Percentiles rank a stretch among this genome's conserved stretches.
Evolutionary conservation across 352 stramenopile genomes (phyloP).

Genomic region (Phytophthora sp.): DNA sequence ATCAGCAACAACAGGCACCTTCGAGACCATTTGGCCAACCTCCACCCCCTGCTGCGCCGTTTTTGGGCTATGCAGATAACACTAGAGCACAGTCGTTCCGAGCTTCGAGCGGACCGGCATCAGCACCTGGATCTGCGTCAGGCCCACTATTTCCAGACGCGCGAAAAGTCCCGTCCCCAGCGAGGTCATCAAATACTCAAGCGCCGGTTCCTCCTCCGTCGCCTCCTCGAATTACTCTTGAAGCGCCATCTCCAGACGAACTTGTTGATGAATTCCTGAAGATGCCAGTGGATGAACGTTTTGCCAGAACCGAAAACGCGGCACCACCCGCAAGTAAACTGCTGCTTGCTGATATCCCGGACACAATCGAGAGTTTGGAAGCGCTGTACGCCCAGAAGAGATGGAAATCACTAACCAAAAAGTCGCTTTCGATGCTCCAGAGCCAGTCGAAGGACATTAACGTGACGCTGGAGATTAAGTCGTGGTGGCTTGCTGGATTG

Average conservation of each 20-base stretch:
- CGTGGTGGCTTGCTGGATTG: conserved; percentile 80
- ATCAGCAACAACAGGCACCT: conserved; percentile 20
- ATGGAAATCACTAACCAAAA: conserved; percentile 80
- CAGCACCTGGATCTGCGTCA: conserved; percentile 18
- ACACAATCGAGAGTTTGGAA: conserved; percentile 61
- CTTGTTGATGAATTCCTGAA: conserved; percentile 75
- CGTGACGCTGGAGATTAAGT: conserved; percentile 74
- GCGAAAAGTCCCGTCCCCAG: conserved; percentile 19
- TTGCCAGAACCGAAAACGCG: conserved; percentile 18
- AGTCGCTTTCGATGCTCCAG: conserved; percentile 76
- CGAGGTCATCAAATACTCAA: conserved; percentile 17
- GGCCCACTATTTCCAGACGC: conserved; percentile 17
- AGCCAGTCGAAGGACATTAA: conserved; percentile 51
- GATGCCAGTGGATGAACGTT: conserved; percentile 49
- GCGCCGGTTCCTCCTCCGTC: conserved; percentile 15
- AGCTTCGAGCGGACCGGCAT: conserved; percentile 1
- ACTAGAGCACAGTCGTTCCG: conserved; percentile 53
- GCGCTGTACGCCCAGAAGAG: conserved; percentile 67
- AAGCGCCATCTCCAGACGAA: conserved; percentile 48
- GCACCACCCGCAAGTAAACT: conserved; percentile 47
- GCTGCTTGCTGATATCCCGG: conserved; percentile 62
- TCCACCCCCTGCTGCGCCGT: conserved; percentile 69
- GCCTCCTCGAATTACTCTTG: conserved; percentile 23
- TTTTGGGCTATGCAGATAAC: conserved; percentile 66
- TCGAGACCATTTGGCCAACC: conserved; percentile 42